A percentile compares a stretch with the other conserved stretches of the same genome.
Conservation (phyloP, 768 basidiomycete genomes). For the Sarcodon sp. region DNA sequence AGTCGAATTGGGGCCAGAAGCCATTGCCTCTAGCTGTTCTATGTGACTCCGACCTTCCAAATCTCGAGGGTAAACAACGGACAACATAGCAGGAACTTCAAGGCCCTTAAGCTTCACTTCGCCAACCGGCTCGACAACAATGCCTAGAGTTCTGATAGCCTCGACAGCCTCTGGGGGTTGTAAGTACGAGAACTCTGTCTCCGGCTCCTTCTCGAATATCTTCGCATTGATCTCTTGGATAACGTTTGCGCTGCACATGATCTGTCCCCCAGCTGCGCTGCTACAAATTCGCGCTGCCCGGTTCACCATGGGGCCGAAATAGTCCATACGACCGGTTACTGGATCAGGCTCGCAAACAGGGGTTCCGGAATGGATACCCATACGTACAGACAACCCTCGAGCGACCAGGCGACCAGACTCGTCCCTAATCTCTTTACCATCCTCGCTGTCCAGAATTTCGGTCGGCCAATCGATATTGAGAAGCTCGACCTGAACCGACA, state of each 20-base stretch:
- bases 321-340: constrained; percentile 86
- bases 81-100: constrained; percentile 80
- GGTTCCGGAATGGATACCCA: constrained; percentile 91
- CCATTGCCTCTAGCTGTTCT: constrained; percentile 19
- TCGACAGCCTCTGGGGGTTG: constrained; percentile 55
- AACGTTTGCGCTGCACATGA: constrained; percentile 84
- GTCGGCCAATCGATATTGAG: constrained; percentile 81
- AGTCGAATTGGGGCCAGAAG: constrained; percentile 24
- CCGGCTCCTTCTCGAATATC: constrained; percentile 35
- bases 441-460: constrained; percentile 87
- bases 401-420: constrained; percentile 54
- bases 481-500: constrained; percentile 76
- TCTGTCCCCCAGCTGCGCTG: constrained; percentile 83
- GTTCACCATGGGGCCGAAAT: constrained; percentile 95
- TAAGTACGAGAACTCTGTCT: constrained; percentile 46
- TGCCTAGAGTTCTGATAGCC: constrained; percentile 59
- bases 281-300: constrained; percentile 78
- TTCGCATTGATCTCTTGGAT: constrained; percentile 65
- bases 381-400: constrained; percentile 85
- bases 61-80: constrained; percentile 68
- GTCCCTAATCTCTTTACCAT: constrained; percentile 73
- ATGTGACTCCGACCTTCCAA: constrained; percentile 62
- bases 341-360: constrained; percentile 74
- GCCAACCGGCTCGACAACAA: constrained; percentile 64
- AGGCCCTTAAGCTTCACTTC: constrained; percentile 92